Evolutionary conservation across 2,329 filamentous ascomycete genomes (phyloP).

Genomic region (Trichoderma oligosporum): DNA sequence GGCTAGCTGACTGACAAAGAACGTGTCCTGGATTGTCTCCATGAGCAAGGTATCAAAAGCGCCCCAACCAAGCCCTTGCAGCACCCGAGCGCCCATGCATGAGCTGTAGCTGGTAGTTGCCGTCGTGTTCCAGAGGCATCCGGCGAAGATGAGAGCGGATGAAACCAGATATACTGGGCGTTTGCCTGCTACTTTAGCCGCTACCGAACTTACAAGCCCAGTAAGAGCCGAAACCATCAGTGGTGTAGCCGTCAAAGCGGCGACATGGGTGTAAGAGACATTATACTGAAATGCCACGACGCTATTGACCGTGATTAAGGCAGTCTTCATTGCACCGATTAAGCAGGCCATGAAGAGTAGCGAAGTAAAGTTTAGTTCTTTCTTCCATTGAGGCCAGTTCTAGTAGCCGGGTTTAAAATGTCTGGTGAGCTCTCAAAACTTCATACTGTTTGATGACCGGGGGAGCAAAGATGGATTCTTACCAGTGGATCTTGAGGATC

Average conservation of each 20-base stretch:
- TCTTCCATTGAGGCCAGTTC: conserved; percentile 56
- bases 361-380: conserved; percentile 45
- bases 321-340: conserved; percentile 51
- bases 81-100: conserved; percentile 49
- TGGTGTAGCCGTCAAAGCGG: conserved; percentile 51
- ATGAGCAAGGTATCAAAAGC: conserved; percentile 53
- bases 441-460: conserved; percentile 23
- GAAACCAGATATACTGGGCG: conserved; percentile 51
- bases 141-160: conserved; percentile 44
- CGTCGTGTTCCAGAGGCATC: conserved; percentile 49
- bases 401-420: conserved; percentile 29
- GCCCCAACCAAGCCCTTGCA: conserved; percentile 58
- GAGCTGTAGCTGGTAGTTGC: conserved; percentile 40
- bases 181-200: conserved; percentile 49
- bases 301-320: conserved; percentile 47
- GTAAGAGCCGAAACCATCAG: conserved; percentile 47
- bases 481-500: conserved; percentile 53
- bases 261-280: conserved; percentile 46
- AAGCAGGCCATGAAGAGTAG: conserved; percentile 47
- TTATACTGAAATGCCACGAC: conserved; percentile 41
- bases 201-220: conserved; percentile 41
- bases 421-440: neutral
- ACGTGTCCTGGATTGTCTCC: conserved; percentile 53
- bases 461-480: no score
- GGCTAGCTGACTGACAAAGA: conserved; percentile 44